phyloP scores from a whole-genome alignment of 164 flowering plant genomes.

The Taxillus chinensis region DNA sequence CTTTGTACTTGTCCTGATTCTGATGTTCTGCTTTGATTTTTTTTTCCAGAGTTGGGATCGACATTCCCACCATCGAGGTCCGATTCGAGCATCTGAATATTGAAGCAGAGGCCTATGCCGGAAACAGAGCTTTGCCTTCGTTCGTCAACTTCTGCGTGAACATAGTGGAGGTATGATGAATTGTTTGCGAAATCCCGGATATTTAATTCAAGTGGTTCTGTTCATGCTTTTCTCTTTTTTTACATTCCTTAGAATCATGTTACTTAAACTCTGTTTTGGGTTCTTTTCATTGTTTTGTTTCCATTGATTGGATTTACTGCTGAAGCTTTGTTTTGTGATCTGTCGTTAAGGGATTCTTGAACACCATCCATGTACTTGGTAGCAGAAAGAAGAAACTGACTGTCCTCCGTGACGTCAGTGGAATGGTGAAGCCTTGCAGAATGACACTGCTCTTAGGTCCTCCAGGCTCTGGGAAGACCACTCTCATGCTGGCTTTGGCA shows the following conservation, averaged over 20 bases:
- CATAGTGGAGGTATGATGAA: conserved; percentile 9
- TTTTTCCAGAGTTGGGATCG: conserved; percentile 5
- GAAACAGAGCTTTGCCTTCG: conserved; percentile 24
- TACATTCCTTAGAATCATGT: neutral
- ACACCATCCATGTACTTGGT: conserved; percentile 13
- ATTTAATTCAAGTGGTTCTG: neutral
- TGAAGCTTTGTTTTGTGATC: neutral
- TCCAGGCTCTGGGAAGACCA: conserved; percentile 62
- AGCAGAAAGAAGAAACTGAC: conserved; percentile 19
- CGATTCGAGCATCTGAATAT: conserved; percentile 17
- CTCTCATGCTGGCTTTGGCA: conserved; percentile 42
- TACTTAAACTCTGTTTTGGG: neutral
- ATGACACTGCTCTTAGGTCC: conserved; percentile 62
- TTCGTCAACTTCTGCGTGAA: conserved; percentile 14
- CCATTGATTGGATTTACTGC: neutral
- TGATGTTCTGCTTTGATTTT: no score
- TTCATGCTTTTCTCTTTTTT: neutral
- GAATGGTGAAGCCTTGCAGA: conserved; percentile 49
- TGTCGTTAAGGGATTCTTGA: conserved; percentile 5
- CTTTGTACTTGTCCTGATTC: no score
- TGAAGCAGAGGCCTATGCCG: conserved; percentile 20
- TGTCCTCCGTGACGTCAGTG: conserved; percentile 26
- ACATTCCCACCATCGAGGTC: conserved; percentile 20
- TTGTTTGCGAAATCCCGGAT: neutral
- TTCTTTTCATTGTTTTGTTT: neutral